Base-by-base conservation (phyloP, 768 basidiomycete genomes). In the Sporobolomyces roseus region DNA sequence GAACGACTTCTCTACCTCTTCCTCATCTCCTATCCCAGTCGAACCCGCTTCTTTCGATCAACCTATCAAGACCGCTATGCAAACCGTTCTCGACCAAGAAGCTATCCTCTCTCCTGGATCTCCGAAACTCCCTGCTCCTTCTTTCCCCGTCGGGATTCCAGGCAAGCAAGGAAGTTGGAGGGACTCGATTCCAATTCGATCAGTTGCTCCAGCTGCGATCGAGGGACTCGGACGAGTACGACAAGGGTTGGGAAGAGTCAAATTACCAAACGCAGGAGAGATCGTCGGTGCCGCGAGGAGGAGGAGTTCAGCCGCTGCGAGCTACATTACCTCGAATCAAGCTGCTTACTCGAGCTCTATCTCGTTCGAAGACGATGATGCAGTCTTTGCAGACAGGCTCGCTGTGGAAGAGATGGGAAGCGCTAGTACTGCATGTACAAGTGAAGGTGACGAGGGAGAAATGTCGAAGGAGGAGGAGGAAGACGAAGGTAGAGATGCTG, bases 321-420 rank as follows among this genome's bases (percentile, higher is more conserved):
- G 30, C 29, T 27, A 29, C 23, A 19, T 29, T n/a, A 56, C n/a
- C 1, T 60, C 25, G 4, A 9, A 21, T 1, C 21, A 23, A 3
- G 65, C 23, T 3, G 49, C 61, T 4, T 69, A 69, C 52, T 64
- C 63, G 43, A 61, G 45, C 30, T 69, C 68, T n/a, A 38, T 75
- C 54, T 71, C 68, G 29, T 75, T 75, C 63, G 74, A 75, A 50
- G 74, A 73, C 49, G 68, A 73, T 25, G 74, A 75, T 33, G 74
- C 74, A 27, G 74, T 75, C 36, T 68, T 75, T 23, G 69, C 74
- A 3, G 67, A 72, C 14, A 43, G 51, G 3, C 59, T 55, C n/a
- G 36, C 43, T 27, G 21, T 50, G 33, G 64, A 56, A 3, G 68
- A 68, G 13, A 54, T 51, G 21, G 66, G 50, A 6, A 63, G 64